A percentile compares a stretch with the other conserved stretches of the same genome.
Evolutionary conservation across 768 basidiomycete species (phyloP).

Genomic region (Rhizopogon salebrosus): DNA sequence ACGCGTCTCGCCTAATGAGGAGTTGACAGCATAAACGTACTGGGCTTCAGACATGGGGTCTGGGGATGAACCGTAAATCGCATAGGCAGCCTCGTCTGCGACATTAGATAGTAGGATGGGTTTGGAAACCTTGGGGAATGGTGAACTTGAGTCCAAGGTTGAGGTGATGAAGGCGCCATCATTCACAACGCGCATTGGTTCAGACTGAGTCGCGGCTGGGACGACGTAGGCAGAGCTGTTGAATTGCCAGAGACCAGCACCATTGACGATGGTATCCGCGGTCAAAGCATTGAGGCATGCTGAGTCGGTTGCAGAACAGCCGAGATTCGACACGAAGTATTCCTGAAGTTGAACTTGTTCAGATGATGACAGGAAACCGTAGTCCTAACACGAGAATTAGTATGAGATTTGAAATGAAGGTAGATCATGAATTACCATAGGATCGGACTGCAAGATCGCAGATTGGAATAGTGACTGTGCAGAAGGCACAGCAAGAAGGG

Average conservation of each 20-base stretch:
- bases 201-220: constrained; percentile 38
- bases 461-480: constrained; percentile 69
- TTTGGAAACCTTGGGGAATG: constrained; percentile 59
- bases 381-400: constrained; percentile 42
- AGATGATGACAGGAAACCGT: constrained; percentile 55
- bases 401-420: neutral
- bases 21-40: constrained; percentile 35
- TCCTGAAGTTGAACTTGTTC: constrained; percentile 52
- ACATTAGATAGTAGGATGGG: constrained; percentile 70
- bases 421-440: constrained; percentile 51
- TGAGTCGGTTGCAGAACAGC: constrained; percentile 40
- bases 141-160: constrained; percentile 53
- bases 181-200: constrained; percentile 61
- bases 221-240: constrained; percentile 39
- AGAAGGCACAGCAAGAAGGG: constrained; percentile 67
- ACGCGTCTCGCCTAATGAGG: constrained; percentile 43
- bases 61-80: constrained; percentile 45
- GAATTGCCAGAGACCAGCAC: constrained; percentile 44
- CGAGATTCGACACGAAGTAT: constrained; percentile 43
- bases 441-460: constrained; percentile 83
- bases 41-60: constrained; percentile 31
- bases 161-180: constrained; percentile 69
- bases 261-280: constrained; percentile 42
- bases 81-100: constrained; percentile 63
- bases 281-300: constrained; percentile 49